Evolutionary conservation across 2,329 filamentous ascomycete genomes (phyloP).

Genomic region (Penicillium nordicum): DNA sequence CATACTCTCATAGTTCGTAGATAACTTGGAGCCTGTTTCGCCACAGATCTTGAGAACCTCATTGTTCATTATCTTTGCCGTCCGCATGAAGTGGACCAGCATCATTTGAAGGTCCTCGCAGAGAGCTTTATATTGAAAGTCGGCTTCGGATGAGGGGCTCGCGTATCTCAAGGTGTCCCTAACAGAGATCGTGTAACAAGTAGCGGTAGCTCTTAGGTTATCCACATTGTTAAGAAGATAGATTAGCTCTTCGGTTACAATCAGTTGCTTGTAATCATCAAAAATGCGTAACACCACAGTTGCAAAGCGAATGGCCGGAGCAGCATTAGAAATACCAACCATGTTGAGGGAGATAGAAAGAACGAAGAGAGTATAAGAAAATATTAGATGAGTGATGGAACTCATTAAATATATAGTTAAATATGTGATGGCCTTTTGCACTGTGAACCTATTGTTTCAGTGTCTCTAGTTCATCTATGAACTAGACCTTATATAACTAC

Average conservation of each 20-base stretch:
- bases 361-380: not conserved
- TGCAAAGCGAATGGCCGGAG: rapidly evolving
- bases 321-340: not conserved
- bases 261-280: not conserved
- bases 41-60: not conserved
- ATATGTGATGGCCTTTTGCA: not conserved
- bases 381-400: not conserved
- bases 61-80: not conserved
- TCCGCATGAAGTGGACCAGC: not conserved
- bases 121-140: not conserved
- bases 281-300: not conserved
- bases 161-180: not conserved
- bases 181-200: rapidly evolving
- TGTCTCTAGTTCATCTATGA: not conserved
- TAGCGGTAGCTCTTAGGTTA: no score
- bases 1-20: not conserved
- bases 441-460: not conserved
- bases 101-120: not conserved
- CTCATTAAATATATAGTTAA: not conserved
- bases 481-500: not conserved
- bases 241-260: not conserved
- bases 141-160: no score
- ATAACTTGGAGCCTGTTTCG: not conserved
- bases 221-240: not conserved
- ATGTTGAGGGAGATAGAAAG: not conserved